Conservation (phyloP, 1,284 basidiomycete genomes). For the Microbotryomycetes sp. region DNA sequence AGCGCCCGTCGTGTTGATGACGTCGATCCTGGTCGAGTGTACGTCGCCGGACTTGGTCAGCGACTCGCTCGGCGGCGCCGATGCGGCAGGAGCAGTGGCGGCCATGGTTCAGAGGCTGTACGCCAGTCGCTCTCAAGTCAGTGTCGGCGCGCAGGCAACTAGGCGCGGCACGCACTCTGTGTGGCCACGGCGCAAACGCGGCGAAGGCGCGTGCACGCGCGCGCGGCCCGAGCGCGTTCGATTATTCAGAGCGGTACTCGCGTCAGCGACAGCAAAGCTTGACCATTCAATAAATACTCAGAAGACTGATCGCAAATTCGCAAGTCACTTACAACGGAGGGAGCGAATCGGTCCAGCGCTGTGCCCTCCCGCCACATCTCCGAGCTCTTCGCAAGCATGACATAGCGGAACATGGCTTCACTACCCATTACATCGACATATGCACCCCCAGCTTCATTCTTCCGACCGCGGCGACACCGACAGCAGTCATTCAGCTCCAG, state of each 20-base stretch:
- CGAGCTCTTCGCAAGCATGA: background rate
- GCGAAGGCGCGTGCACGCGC: too few species aligned
- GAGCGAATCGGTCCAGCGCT: too few species aligned
- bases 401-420: background rate
- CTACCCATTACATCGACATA: background rate
- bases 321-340: too few species aligned
- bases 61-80: background rate
- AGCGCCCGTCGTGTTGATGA: slow-evolving; percentile 45
- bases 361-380: background rate
- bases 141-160: too few species aligned
- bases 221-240: too few species aligned
- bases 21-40: slow-evolving; percentile 31
- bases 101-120: background rate
- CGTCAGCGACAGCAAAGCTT: too few species aligned
- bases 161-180: too few species aligned
- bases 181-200: too few species aligned
- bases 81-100: background rate
- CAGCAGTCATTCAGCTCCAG: background rate
- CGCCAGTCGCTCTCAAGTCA: too few species aligned
- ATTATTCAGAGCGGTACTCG: too few species aligned
- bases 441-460: background rate
- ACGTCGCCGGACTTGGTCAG: slow-evolving; percentile 7
- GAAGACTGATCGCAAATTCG: too few species aligned
- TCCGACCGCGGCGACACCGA: background rate
- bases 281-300: too few species aligned